These are phyloP conservation scores for Tuber borchii DNA, from an alignment of 495 filamentous ascomycete genomes.

Conservation along the genomic window DNA sequence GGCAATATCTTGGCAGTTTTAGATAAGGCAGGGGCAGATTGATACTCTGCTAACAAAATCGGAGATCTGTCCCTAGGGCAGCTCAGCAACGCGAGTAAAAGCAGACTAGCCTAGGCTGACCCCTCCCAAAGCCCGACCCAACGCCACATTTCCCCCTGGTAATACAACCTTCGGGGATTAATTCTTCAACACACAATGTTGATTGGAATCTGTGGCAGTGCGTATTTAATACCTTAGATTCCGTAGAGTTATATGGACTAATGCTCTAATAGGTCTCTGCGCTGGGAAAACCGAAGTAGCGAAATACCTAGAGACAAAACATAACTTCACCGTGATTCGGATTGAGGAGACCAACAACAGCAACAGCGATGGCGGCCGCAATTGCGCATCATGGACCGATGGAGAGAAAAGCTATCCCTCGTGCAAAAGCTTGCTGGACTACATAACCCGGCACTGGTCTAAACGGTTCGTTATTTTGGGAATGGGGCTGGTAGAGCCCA, in stretches of 20 bases:
- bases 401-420: constrained; percentile 38
- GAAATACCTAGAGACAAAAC: constrained; percentile 66
- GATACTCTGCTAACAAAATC: too few relatives aligned
- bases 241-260: constrained; percentile 25
- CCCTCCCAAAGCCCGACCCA: neutral
- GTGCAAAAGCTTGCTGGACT: constrained; percentile 58
- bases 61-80: too few relatives aligned
- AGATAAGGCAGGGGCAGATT: too few relatives aligned
- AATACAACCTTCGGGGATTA: neutral
- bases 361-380: constrained; percentile 27
- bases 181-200: constrained; percentile 56
- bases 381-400: constrained; percentile 11
- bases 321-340: constrained; percentile 62
- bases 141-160: constrained; percentile 4
- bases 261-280: constrained; percentile 63
- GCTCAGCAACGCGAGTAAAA: neutral
- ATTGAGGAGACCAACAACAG: constrained; percentile 42
- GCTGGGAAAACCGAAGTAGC: constrained; percentile 84
- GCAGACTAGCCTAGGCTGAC: too few relatives aligned
- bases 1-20: too few relatives aligned
- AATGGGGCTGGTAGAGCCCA: constrained; percentile 56
- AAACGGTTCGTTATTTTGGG: constrained; percentile 76
- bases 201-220: constrained; percentile 87
- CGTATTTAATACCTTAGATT: constrained; percentile 35
- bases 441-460: constrained; percentile 77